Evolutionary conservation across 2,329 filamentous ascomycete genomes (phyloP), one percentile per base, ranked within the genome.

Genomic region (Trichoderma atrobrunneum): DNA sequence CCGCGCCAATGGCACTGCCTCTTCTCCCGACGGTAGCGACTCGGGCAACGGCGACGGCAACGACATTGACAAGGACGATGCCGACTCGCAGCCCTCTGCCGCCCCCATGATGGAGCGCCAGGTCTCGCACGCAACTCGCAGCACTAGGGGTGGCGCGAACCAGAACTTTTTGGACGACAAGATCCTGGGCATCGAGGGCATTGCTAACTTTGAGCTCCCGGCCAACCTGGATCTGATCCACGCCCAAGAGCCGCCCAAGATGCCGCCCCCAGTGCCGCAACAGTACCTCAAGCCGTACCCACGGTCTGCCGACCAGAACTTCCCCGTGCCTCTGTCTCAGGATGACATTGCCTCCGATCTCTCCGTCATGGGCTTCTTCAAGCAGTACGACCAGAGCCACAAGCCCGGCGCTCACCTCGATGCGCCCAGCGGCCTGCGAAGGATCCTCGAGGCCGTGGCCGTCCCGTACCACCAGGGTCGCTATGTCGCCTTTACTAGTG

Each of bases 71-170:
- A 84, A 86, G 48, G 83, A 85, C 18, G 86, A 85, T 51, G 82
- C 82, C 30, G 85, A 87, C 66, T 82, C 83, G 6, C 80, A 81
- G 16, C 82, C 81, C 1, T 84, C 86, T 6, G 88, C 87, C 1
- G 88, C 87, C 1, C 84, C 85, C 16, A 82, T 82, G 68, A 91
- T 91, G 89, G 89, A 91, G 78, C 86, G 89, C 39, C 88, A 89
- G 73, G 85, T 87, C 14, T 91, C 89, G 11, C 89, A 91, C 73
- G 87, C 88, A 14, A 91, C 90, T 21, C 84, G 89, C 57, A 91
- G 89, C 79, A 90, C 87, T 24, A 85, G 89, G 28, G 88, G 84
- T n/a, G 82, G 81, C 30, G 82, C 85, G 67, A 84, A 84, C 73
- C 84, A 86, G 69, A 89, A 88, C 76, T 88, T 88, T 73, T 77